Percentiles rank a stretch among this genome's conserved stretches.
phyloP scores from a whole-genome alignment of 202 grass and related monocot genomes.

The Zoysia matrella region DNA sequence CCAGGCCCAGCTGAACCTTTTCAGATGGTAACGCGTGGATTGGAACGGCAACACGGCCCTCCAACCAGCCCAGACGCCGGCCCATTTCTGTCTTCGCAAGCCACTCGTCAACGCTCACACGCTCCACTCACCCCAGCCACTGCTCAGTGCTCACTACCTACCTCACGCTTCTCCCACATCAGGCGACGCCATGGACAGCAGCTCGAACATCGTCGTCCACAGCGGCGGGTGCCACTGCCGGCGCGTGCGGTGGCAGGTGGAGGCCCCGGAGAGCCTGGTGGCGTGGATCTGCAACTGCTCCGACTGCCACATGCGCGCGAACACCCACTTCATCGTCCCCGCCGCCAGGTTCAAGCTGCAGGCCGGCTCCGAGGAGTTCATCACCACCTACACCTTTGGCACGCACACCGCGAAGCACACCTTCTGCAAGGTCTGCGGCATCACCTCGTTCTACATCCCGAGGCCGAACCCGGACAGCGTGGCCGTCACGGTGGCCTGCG shows the following conservation, averaged over 20 bases:
- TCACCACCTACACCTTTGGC: constrained; percentile 89
- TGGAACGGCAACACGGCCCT: too few species aligned
- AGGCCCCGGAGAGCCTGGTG: constrained; percentile 58
- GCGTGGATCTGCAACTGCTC: constrained; percentile 57
- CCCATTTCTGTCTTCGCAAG: too few species aligned
- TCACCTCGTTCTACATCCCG: constrained; percentile 88
- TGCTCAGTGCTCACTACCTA: too few species aligned
- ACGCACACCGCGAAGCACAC: constrained; percentile 83
- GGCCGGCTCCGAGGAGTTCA: constrained; percentile 48
- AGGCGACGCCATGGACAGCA: constrained; percentile 32
- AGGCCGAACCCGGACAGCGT: constrained; percentile 76
- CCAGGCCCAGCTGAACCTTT: too few species aligned
- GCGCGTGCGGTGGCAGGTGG: constrained; percentile 70
- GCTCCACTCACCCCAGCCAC: too few species aligned
- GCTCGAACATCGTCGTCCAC: constrained; percentile 17
- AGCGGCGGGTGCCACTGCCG: constrained; percentile 81
- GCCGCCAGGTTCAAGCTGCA: constrained; percentile 58
- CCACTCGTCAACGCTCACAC: neutral
- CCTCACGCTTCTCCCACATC: neutral
- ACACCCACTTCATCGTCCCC: constrained; percentile 75
- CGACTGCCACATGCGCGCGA: constrained; percentile 72
- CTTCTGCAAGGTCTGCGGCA: constrained; percentile 84
- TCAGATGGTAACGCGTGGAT: too few species aligned
- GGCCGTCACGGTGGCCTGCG: constrained; percentile 69
- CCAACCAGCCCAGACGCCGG: too few species aligned